Percentiles rank a stretch among this genome's conserved stretches.
Evolutionary conservation across 495 filamentous ascomycete genomes (phyloP).

Genomic region (Halenospora varia): DNA sequence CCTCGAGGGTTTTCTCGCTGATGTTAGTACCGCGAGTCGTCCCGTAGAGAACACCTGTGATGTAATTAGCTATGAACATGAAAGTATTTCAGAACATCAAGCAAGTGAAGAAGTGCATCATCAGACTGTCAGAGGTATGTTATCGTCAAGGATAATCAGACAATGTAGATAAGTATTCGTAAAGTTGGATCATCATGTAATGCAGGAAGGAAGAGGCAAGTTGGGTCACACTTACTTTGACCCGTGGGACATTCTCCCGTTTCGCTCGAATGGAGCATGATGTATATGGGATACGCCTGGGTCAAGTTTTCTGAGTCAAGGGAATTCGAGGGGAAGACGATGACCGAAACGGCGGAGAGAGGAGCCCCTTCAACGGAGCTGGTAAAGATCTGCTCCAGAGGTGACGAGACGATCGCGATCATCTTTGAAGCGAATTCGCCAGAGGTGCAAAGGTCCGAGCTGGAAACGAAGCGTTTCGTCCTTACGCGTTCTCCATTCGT

Average conservation of each 20-base stretch:
- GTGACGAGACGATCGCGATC: conserved; percentile 66
- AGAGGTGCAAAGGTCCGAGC: conserved; percentile 9
- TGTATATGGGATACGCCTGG: conserved; percentile 56
- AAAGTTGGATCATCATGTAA: conserved; percentile 67
- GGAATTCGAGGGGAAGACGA: conserved; percentile 60
- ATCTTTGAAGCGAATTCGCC: conserved; percentile 29
- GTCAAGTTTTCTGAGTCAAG: conserved; percentile 33
- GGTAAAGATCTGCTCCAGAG: conserved; percentile 64
- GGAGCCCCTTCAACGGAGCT: conserved; percentile 67
- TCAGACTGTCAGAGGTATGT: conserved; percentile 87
- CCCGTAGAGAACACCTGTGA: conserved; percentile 67
- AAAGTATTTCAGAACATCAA: not conserved
- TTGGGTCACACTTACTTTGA: conserved; percentile 67
- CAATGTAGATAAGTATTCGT: conserved; percentile 99
- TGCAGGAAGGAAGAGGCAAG: conserved; percentile 16
- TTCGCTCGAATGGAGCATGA: conserved; percentile 76
- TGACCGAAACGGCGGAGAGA: conserved; percentile 66
- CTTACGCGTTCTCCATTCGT: conserved; percentile 37
- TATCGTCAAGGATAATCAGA: conserved; percentile 84
- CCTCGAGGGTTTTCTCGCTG: conserved; percentile 41
- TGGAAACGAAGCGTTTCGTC: conserved; percentile 6
- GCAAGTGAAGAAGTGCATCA: conserved; percentile 38
- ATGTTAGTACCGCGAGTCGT: conserved; percentile 41
- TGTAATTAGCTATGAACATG: conserved; percentile 39
- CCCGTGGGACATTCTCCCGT: conserved; percentile 81